These are phyloP conservation scores for Serendipita sp. DNA, from an alignment of 768 basidiomycete species.

Conservation along the genomic window DNA sequence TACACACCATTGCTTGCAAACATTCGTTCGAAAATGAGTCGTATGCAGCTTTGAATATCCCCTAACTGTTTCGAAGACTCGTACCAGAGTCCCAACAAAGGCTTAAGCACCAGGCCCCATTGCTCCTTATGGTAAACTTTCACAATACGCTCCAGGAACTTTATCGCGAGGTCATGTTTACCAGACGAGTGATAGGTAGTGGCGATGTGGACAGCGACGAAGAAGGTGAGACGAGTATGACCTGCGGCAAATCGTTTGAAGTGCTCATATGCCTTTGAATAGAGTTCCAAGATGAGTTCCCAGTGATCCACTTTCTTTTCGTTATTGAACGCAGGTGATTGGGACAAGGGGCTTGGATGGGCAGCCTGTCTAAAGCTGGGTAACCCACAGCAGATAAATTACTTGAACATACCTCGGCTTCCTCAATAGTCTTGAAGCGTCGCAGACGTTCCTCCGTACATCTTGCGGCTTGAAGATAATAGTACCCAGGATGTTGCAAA, in stretches of 20 bases:
- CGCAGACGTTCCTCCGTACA: slow-evolving; percentile 65
- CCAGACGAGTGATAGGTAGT: slow-evolving; percentile 65
- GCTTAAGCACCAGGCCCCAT: slow-evolving; percentile 59
- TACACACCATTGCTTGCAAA: slow-evolving; percentile 61
- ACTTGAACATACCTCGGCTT: slow-evolving; percentile 33
- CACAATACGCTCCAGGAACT: slow-evolving; percentile 87
- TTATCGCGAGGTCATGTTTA: slow-evolving; percentile 80
- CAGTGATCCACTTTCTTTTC: slow-evolving; percentile 89
- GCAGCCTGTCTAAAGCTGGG: slow-evolving; percentile 8
- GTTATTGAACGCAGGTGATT: slow-evolving; percentile 62
- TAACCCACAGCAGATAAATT: not conserved
- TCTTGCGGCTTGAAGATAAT: slow-evolving; percentile 76
- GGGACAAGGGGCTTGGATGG: slow-evolving; percentile 21
- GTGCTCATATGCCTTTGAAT: slow-evolving; percentile 84
- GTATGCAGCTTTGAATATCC: slow-evolving; percentile 59
- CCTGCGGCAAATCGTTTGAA: slow-evolving; percentile 63
- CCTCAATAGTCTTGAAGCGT: slow-evolving; percentile 43
- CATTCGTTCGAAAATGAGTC: slow-evolving; percentile 47
- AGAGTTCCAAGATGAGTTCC: slow-evolving; percentile 74
- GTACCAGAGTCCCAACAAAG: slow-evolving; percentile 68
- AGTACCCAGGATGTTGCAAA: slow-evolving; percentile 82
- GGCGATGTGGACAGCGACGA: slow-evolving; percentile 82
- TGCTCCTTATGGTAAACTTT: slow-evolving; percentile 73
- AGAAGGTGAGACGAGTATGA: slow-evolving; percentile 73
- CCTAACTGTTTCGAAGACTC: slow-evolving; percentile 63